Evolutionary conservation across 805 yeast genomes (phyloP), one percentile per base, ranked within the genome.

Genomic region (Cyberlindnera xylosilytica): DNA sequence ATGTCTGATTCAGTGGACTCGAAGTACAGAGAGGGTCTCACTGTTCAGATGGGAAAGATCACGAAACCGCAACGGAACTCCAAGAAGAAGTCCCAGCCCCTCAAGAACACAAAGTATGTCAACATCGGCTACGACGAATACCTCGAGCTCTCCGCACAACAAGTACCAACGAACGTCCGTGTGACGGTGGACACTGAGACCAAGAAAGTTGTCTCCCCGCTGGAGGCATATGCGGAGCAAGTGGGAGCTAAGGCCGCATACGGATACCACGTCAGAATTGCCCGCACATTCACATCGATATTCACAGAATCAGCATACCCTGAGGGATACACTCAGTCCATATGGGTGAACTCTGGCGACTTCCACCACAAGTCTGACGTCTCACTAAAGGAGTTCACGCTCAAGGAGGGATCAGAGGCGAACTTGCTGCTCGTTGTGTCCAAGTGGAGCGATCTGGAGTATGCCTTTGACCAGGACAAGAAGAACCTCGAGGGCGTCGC

Each of bases 251-350:
- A 73, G 45, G 67, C 78, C 2, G 68, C 83, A 5, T 81, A 76
- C 57, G 95, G 95, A 0, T 89, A 83, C 59, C 76, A 74, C 44
- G 90, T 89, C 2, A 68, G 97, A 43, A 64, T 83, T 10, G 87
- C 85, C 3, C 68, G 70, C 40, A 57, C 67, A 6, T 79, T 88
- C 54, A 74, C 79, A 32, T 66, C 79, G 5, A 61, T 89, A 0
- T 89, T 87, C 62, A 81, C 93, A 13, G 86, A 85, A 54, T 72
- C 85, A 36, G 68, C 81, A 3, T 72, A 70, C 44, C 73, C 78
- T 2, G 74, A 71, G 3, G 96, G 96, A 1, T 89, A 89, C 60
- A 70, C 83, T 0, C 78, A 76, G 51, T 73, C 88, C 2, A 57
- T 83, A 2, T 84, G 75, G 63, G 74, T 81, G 20, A 77, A 80